Evolutionary conservation across 805 yeast species (phyloP).

Genomic region (Zygosaccharomyces gambellarensis): DNA sequence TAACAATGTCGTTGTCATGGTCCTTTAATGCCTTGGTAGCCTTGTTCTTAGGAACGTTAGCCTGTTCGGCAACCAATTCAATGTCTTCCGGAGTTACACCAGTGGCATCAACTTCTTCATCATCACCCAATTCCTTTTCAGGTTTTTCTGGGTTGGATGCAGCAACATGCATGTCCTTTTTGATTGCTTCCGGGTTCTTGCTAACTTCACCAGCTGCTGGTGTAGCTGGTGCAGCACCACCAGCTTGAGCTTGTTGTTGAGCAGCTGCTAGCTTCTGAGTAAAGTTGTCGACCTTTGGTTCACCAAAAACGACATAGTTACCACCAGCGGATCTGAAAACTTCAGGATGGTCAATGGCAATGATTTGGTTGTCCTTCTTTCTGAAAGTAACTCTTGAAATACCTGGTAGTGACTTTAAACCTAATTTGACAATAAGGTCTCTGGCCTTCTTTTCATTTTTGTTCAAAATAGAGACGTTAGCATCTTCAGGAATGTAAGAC

Average conservation of each 20-base stretch:
- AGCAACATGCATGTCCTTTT: conserved; percentile 74
- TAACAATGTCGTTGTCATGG: conserved; percentile 91
- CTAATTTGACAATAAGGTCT: conserved; percentile 79
- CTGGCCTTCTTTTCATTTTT: conserved; percentile 96
- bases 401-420: conserved; percentile 85
- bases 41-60: conserved; percentile 81
- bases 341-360: conserved; percentile 90
- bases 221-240: conserved; percentile 41
- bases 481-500: conserved; percentile 30
- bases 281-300: conserved; percentile 93
- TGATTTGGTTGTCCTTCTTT: conserved; percentile 84
- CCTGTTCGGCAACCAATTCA: conserved; percentile 84
- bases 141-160: conserved; percentile 42
- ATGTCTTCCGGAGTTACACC: conserved; percentile 82
- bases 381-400: conserved; percentile 93
- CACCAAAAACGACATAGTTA: conserved; percentile 95
- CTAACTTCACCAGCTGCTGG: conserved; percentile 44
- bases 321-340: conserved; percentile 92
- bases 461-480: conserved; percentile 57
- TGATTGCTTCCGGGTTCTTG: conserved; percentile 73
- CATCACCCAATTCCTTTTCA: conserved; percentile 53
- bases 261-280: conserved; percentile 82
- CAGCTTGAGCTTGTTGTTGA: conserved; percentile 55
- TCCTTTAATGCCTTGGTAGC: conserved; percentile 87
- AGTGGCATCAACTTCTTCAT: conserved; percentile 74